Evolutionary conservation across 2,329 filamentous ascomycete species (phyloP), one percentile per base, ranked within the genome.

Genomic region (Aureobasidium namibiae): DNA sequence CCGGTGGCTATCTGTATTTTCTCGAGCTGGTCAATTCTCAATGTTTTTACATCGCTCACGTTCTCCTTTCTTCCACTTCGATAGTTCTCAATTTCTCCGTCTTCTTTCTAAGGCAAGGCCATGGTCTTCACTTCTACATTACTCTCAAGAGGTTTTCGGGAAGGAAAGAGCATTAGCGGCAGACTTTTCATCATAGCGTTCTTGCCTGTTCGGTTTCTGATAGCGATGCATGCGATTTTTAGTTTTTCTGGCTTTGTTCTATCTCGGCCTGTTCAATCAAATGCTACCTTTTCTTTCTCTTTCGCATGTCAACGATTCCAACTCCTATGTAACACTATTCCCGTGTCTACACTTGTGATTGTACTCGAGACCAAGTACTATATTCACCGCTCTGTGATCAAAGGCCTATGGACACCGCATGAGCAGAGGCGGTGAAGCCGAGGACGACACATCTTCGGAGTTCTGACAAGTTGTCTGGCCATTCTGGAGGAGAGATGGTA

Each of bases 1-100:
- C 18, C n/a, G 52, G 52, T 44, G 52, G 29, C 52, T 31, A 7
- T 45, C 26, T 44, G 26, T 36, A 36, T 41, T 45, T 44, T 42
- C 26, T 18, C 39, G 52, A 36, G 52, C 52, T 36, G 52, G 26
- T 56, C 36, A 29, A 33, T 54, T 45, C 36, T 13, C 11, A 21
- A 42, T 56, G 52, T 56, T 45, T 24, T 36, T 45, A 56, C 31
- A 56, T 44, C 46, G 50, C 50, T 54, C 38, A 34, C 34, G 11
- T 41, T 31, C 16, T 46, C n/a, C 3, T 24, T 41, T 39, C 34
- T 58, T 14, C 9, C 23, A n/a, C 7, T 36, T 21, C 42, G 45
- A 13, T 24, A 34, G 26, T 24, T 59, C 18, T 8, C 10, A 24
- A 1, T n/a, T n/a, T n/a, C 14, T 39, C 4, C 10, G 38, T 38